Percentiles rank a stretch among this genome's conserved stretches.
These are phyloP conservation scores for Flaveria robusta DNA, from an alignment of 129 eudicot species.

Conservation along the genomic window DNA sequence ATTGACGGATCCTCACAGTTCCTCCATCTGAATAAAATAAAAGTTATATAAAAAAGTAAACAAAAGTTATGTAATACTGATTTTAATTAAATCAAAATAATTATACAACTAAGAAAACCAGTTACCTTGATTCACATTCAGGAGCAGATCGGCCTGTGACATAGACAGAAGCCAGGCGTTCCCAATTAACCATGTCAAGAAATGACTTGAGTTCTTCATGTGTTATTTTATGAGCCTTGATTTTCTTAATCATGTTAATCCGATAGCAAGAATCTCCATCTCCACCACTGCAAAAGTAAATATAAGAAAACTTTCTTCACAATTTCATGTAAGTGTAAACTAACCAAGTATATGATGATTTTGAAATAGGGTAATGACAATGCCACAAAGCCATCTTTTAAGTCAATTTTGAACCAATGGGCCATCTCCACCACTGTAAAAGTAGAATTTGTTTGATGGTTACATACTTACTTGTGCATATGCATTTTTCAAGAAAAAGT, in stretches of 20 bases:
- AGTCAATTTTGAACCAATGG: not conserved
- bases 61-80: too few species aligned
- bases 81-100: not conserved
- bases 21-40: constrained; percentile 63
- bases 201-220: constrained; percentile 56
- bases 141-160: constrained; percentile 59
- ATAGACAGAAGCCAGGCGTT: constrained; percentile 62
- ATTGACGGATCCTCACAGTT: constrained; percentile 73
- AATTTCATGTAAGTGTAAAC: constrained; percentile 11
- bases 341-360: not conserved
- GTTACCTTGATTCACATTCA: constrained; percentile 88
- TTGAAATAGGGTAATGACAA: not conserved
- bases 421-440: too few species aligned
- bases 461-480: not conserved
- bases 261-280: constrained; percentile 45
- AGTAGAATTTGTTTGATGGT: not conserved
- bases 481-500: constrained; percentile 2
- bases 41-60: not conserved
- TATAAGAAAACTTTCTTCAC: constrained; percentile 15
- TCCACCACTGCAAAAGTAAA: constrained; percentile 41
- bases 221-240: constrained; percentile 57
- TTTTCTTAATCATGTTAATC: constrained; percentile 50
- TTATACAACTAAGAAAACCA: not conserved
- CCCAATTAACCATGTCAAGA: constrained; percentile 71
- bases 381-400: not conserved